Base-by-base conservation (phyloP, 1,284 basidiomycete genomes). In the Cutaneotrichosporon sp. region DNA sequence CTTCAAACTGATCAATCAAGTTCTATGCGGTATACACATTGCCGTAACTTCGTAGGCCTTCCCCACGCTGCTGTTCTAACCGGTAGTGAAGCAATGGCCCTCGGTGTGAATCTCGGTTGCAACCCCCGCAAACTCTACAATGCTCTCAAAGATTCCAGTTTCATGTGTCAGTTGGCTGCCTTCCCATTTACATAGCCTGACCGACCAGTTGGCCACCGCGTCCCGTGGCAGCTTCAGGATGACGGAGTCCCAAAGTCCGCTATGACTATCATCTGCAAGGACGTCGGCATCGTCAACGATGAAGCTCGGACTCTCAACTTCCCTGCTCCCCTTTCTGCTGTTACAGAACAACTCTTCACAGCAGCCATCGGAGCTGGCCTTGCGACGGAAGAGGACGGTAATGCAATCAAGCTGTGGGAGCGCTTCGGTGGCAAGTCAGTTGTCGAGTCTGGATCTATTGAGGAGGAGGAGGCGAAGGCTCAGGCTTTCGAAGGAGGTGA, bases 1-100 rank as follows among this genome's bases (percentile, higher is more conserved):
- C 49, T 72, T 70, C 61, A 72, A 72, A 47, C 55, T 70, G 49
- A 70, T 72, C 59, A 70, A 72, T 49, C 68, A 72, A 54, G 66
- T 71, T 20, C 64, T 67, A 33, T 68, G 67, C 35, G 64, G 64
- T 14, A 58, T 61, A 2, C 67, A 70, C 26, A 71, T 71, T 26
- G 61, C 64, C 14, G 53, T 57, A 0, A 54, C 63, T 14, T 60
- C 59, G 61, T 64, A 22, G 33, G 59, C 51, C 9, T 39, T n/a
- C n/a, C n/a, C n/a, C n/a, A n/a, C n/a, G n/a, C n/a, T n/a, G n/a
- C n/a, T n/a, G n/a, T n/a, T n/a, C n/a, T 42, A 22, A 54, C 34
- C 7, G 3, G 25, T 11, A 65, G 64, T 6, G 75, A 76, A 54
- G 65, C 67, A 1, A 67, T 75, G 47, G 68, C 71, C 0, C 61